Evolutionary conservation across 1,284 basidiomycete genomes (phyloP), one percentile per base, ranked within the genome.

Genomic region (Agroathelia rolfsii): DNA sequence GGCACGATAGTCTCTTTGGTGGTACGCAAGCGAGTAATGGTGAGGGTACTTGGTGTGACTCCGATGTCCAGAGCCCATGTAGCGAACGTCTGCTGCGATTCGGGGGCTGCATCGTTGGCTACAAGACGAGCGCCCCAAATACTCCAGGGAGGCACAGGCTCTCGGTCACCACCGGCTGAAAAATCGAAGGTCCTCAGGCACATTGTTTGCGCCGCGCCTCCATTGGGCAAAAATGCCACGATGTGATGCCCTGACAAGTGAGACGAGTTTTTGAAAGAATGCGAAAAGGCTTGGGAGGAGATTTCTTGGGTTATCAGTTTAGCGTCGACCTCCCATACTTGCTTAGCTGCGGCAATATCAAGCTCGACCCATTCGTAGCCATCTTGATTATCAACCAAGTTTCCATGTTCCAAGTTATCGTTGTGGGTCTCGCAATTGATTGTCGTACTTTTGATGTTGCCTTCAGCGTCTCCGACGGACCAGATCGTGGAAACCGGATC

Each of bases 11-110:
- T 51, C 2, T 52, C 43, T 15, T 34, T 39, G 5, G 48, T 50
- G 4, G 58, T 58, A 9, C 62, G 56, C 6, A 79, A 24, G 3
- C 72, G 64, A 6, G 71, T 74, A 10, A 77, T 52, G 6, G 70
- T 55, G 12, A 79, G 51, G 5, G 59, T 62, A 24, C 52, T 41
- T 14, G 44, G 53, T 2, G 51, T 49, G 2, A 56, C 50, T 4
- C 44, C 47, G 25, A 61, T 38, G 32, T 75, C 69, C 24, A 74
- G 47, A 12, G 65, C 66, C 72, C 72, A 77, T 6, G 66, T 67
- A 24, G 67, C 70, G 41, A 63, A 75, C 6, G 55, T 41, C 17
- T 40, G 32, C 4, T 35, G 24, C 36, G 41, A 36, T 26, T 17
- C 32, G 24, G 19, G 36, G 32, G 15, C 27, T 32, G 23, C 22